Percentiles rank a stretch among this genome's conserved stretches.
Evolutionary conservation across 2,329 filamentous ascomycete species (phyloP).

Genomic region (Zymoseptoria tritici): DNA sequence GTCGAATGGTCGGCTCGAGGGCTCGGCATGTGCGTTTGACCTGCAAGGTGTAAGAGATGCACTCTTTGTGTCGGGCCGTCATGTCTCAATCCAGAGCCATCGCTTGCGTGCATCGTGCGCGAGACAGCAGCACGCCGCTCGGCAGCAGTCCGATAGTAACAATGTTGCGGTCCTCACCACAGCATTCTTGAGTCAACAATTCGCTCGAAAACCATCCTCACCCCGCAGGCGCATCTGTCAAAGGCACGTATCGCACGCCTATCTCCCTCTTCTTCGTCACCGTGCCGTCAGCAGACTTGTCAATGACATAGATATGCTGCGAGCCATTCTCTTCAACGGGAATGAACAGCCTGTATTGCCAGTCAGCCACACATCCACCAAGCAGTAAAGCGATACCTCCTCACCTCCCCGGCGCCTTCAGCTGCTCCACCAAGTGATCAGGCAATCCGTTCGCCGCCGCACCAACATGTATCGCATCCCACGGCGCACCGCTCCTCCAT

Average conservation of each 20-base stretch:
- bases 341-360: conserved; percentile 57
- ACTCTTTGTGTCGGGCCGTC: no score
- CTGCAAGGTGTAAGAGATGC: no score
- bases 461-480: conserved; percentile 93
- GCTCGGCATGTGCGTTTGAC: no score
- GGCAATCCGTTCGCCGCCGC: conserved; percentile 74
- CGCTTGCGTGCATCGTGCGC: no score
- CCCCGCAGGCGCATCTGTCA: conserved; percentile 58
- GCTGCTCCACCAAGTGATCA: conserved; percentile 63
- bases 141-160: no score
- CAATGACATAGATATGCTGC: conserved; percentile 67
- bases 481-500: conserved; percentile 47
- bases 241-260: conserved; percentile 68
- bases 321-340: conserved; percentile 51
- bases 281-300: conserved; percentile 60
- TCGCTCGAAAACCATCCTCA: not conserved
- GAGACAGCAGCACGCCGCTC: no score
- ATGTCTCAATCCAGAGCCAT: no score
- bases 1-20: no score
- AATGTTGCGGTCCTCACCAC: no score
- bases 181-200: no score
- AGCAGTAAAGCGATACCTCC: conserved; percentile 2
- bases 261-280: conserved; percentile 57
- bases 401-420: conserved; percentile 65
- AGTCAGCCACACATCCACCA: conserved; percentile 7